Conservation (phyloP, 2,329 filamentous ascomycete genomes). For the Pezicula carpinea region DNA sequence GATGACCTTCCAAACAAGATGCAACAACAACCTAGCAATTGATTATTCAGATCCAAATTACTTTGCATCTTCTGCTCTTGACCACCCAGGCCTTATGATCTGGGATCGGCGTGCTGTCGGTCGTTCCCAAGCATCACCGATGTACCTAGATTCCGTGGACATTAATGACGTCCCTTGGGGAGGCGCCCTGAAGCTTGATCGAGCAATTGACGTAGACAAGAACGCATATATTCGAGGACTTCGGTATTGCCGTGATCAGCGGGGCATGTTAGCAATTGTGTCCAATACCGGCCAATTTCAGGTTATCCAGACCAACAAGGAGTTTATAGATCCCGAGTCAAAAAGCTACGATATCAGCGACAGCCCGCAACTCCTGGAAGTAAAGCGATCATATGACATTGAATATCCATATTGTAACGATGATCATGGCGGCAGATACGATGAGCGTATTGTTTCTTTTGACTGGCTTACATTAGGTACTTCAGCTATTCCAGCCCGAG, state of each 20-base stretch:
- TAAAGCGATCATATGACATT: constrained; percentile 56
- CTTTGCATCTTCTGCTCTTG: constrained; percentile 74
- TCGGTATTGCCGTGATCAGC: constrained; percentile 57
- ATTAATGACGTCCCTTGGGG: constrained; percentile 60
- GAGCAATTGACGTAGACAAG: constrained; percentile 48
- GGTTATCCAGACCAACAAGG: constrained; percentile 53
- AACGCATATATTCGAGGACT: constrained; percentile 58
- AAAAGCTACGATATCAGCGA: constrained; percentile 41
- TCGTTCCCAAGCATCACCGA: constrained; percentile 45
- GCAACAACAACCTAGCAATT: constrained; percentile 69
- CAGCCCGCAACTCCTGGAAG: constrained; percentile 55
- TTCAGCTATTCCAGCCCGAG: constrained; percentile 49
- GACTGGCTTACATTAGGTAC: constrained; percentile 61
- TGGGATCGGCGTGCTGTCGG: constrained; percentile 70
- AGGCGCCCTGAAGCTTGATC: constrained; percentile 52
- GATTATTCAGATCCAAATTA: constrained; percentile 79
- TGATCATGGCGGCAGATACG: constrained; percentile 39
- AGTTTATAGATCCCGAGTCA: constrained; percentile 39
- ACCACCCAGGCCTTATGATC: constrained; percentile 68
- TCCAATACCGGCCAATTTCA: constrained; percentile 61
- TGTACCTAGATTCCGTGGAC: constrained; percentile 54
- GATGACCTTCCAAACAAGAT: constrained; percentile 59
- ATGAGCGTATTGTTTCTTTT: constrained; percentile 60
- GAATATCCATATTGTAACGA: constrained; percentile 51
- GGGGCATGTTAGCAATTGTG: constrained; percentile 56